These are phyloP conservation scores for Diaporthe aspalathi DNA, from an alignment of 2,329 filamentous ascomycete species.

Conservation along the genomic window DNA sequence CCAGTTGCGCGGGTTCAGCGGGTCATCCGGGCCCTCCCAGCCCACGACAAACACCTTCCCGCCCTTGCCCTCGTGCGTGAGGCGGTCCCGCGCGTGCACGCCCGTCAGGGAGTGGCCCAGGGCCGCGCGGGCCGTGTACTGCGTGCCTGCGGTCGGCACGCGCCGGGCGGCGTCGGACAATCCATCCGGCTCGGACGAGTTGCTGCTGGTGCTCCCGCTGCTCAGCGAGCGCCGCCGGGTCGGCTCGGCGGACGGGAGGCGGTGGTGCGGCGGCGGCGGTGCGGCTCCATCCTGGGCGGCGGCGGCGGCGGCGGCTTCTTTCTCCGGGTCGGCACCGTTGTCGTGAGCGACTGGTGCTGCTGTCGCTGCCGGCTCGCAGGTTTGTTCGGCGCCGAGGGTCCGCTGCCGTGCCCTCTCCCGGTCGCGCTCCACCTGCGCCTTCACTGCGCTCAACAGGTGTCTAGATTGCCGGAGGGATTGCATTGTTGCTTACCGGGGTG, in stretches of 20 bases:
- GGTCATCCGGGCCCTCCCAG: slow-evolving; percentile 52
- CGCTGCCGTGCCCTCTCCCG: slow-evolving; percentile 40
- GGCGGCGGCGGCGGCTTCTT: neutral
- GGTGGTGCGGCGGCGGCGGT: neutral
- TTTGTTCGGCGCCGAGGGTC: slow-evolving; percentile 31
- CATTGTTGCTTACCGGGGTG: slow-evolving; percentile 38
- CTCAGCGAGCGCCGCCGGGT: neutral
- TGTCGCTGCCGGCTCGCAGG: neutral
- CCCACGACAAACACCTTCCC: slow-evolving; percentile 51
- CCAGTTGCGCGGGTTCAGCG: slow-evolving; percentile 54
- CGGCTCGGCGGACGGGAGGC: slow-evolving; percentile 13
- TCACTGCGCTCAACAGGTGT: slow-evolving; percentile 40
- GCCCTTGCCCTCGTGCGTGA: slow-evolving; percentile 43
- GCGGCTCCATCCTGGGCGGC: neutral
- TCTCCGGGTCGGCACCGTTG: slow-evolving; percentile 9
- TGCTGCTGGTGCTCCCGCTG: slow-evolving; percentile 5
- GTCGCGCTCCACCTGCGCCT: slow-evolving; percentile 43
- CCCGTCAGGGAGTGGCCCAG: slow-evolving; percentile 48
- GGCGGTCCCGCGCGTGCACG: slow-evolving; percentile 46
- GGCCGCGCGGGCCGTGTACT: slow-evolving; percentile 41
- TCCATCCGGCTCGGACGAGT: neutral
- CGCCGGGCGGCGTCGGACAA: slow-evolving; percentile 29
- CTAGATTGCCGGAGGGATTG: slow-evolving; percentile 44
- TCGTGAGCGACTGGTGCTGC: neutral
- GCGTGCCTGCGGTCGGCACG: slow-evolving; percentile 38